phyloP scores from a whole-genome alignment of 208 protist genomes.

The Trypanosoma boissoni region DNA sequence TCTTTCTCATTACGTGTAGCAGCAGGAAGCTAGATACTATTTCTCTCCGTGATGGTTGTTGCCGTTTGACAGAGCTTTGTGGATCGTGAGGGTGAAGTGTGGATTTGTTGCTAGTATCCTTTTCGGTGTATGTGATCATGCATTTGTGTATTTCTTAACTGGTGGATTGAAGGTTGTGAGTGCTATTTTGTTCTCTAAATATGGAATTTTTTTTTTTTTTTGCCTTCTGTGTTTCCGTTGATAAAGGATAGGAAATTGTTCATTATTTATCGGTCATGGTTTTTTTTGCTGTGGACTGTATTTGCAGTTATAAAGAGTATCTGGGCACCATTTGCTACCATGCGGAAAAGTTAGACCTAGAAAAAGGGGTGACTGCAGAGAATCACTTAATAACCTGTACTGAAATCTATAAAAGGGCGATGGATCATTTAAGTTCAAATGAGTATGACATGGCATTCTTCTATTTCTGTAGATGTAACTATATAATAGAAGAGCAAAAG shows the following conservation, averaged over 20 bases:
- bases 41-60: no score
- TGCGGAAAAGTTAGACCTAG: slow-evolving; percentile 29
- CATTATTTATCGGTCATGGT: slow-evolving; percentile 10
- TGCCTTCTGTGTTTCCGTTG: slow-evolving; percentile 16
- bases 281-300: slow-evolving; percentile 53
- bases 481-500: slow-evolving; percentile 48
- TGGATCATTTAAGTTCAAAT: slow-evolving; percentile 16
- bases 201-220: slow-evolving; percentile 12
- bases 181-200: slow-evolving; percentile 2
- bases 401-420: slow-evolving; percentile 19
- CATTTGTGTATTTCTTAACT: no score
- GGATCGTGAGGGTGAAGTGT: no score
- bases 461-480: slow-evolving; percentile 39
- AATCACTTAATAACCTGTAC: slow-evolving; percentile 26
- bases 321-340: slow-evolving; percentile 55
- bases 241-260: neutral
- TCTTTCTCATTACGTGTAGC: no score
- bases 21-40: no score
- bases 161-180: no score
- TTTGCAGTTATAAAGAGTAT: slow-evolving; percentile 51
- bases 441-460: slow-evolving; percentile 48
- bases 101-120: no score
- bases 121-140: no score
- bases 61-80: no score
- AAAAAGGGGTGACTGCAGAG: slow-evolving; percentile 5